A percentile compares a stretch with the other conserved stretches of the same genome.
phyloP scores from a whole-genome alignment of 78 protist genomes.

The Paulinella micropora region DNA sequence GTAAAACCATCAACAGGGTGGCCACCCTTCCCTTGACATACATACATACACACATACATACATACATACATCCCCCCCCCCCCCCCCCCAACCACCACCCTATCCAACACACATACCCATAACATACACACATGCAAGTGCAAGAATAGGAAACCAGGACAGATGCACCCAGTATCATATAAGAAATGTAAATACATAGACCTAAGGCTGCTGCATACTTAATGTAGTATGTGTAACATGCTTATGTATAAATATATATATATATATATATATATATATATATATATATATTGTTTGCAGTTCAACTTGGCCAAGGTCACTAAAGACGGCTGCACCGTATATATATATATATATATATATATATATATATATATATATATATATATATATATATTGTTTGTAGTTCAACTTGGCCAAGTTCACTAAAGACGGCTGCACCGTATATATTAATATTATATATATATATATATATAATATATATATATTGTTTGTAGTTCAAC shows the following conservation, averaged over 20 bases:
- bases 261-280: background rate
- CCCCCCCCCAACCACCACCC: too few relatives aligned
- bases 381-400: background rate
- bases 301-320: too few relatives aligned
- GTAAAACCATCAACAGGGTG: slow-evolving; percentile 55
- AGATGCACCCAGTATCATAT: too few relatives aligned
- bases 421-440: slow-evolving; percentile 6
- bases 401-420: slow-evolving; percentile 14
- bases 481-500: background rate
- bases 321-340: too few relatives aligned
- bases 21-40: background rate
- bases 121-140: too few relatives aligned
- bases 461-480: background rate
- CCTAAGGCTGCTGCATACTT: too few relatives aligned
- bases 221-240: too few relatives aligned
- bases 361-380: background rate
- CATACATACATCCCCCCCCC: too few relatives aligned
- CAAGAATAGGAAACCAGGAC: too few relatives aligned
- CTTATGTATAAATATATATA: background rate
- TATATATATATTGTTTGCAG: background rate
- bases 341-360: background rate
- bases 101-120: too few relatives aligned
- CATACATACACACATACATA: background rate
- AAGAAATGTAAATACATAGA: too few relatives aligned
- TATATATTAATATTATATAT: background rate